Evolutionary conservation across 768 basidiomycete genomes (phyloP).

Genomic region (Panaeolus cyanescens): DNA sequence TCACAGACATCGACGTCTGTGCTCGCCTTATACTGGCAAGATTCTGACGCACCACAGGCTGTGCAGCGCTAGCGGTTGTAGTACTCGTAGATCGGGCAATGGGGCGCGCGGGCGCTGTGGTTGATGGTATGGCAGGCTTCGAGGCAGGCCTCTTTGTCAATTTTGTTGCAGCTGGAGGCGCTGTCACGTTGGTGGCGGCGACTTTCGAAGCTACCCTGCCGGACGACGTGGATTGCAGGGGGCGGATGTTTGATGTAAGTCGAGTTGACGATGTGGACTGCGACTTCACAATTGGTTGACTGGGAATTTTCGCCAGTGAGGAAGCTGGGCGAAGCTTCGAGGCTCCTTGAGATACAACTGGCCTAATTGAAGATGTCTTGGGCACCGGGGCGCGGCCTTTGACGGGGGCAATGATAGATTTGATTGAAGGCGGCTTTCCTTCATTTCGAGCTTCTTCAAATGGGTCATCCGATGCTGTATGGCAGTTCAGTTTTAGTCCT

Average conservation of each 20-base stretch:
- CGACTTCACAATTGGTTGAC: neutral
- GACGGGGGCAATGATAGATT: neutral
- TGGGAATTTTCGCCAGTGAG: neutral
- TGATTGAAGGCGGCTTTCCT: neutral
- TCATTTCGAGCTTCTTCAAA: constrained; percentile 9
- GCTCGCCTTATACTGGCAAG: neutral
- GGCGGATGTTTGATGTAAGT: neutral
- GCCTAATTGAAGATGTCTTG: neutral
- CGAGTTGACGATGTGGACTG: neutral
- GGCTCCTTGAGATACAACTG: neutral
- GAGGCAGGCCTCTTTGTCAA: neutral
- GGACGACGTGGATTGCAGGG: neutral
- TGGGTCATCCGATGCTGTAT: constrained; percentile 11
- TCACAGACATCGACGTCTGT: neutral
- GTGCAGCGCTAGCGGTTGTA: neutral
- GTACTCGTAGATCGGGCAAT: neutral
- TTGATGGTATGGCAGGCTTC: neutral
- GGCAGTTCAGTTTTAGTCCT: too few relatives aligned
- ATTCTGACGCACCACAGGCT: neutral
- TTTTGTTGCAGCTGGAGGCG: neutral
- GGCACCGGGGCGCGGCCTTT: neutral
- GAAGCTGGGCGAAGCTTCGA: neutral
- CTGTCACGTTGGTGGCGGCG: neutral
- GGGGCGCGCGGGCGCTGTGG: neutral
- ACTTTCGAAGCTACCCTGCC: neutral